Percentiles rank a stretch among this genome's conserved stretches.
These are phyloP conservation scores for Manihot esculenta DNA, from an alignment of 441 rosid species.

Conservation along the genomic window DNA sequence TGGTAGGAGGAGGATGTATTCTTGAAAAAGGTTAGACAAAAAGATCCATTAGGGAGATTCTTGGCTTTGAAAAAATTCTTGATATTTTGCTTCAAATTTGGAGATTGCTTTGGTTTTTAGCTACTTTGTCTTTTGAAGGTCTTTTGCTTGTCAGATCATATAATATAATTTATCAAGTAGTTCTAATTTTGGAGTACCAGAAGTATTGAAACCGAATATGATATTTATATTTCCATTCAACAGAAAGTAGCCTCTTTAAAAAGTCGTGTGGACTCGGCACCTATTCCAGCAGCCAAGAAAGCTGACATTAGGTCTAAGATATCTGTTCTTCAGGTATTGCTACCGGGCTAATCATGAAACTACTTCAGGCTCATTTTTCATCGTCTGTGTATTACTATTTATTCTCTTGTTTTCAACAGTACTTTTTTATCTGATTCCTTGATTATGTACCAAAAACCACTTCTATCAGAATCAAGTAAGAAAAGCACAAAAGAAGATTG, in stretches of 20 bases:
- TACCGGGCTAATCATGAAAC: conserved; percentile 5
- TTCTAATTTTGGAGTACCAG: not conserved
- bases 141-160: too few relatives aligned
- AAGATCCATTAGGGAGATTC: not conserved
- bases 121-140: too few relatives aligned
- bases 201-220: too few relatives aligned
- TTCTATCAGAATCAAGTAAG: conserved; percentile 54
- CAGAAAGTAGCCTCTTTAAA: conserved; percentile 87
- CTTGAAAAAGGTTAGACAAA: not conserved
- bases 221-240: conserved; percentile 15
- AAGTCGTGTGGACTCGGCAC: conserved; percentile 65
- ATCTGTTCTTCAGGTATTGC: conserved; percentile 65
- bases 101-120: not conserved
- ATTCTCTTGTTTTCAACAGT: not conserved
- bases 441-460: not conserved
- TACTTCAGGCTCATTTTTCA: not conserved
- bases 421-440: not conserved
- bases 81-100: not conserved
- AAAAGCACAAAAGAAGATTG: conserved; percentile 85
- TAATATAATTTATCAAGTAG: not conserved
- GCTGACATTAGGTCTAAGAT: conserved; percentile 84
- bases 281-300: conserved; percentile 86
- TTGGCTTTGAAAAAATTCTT: not conserved
- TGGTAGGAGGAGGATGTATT: not conserved
- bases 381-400: not conserved